Base-by-base conservation (phyloP, 176 grass and related monocot genomes). In the Pontederia paniculata region DNA sequence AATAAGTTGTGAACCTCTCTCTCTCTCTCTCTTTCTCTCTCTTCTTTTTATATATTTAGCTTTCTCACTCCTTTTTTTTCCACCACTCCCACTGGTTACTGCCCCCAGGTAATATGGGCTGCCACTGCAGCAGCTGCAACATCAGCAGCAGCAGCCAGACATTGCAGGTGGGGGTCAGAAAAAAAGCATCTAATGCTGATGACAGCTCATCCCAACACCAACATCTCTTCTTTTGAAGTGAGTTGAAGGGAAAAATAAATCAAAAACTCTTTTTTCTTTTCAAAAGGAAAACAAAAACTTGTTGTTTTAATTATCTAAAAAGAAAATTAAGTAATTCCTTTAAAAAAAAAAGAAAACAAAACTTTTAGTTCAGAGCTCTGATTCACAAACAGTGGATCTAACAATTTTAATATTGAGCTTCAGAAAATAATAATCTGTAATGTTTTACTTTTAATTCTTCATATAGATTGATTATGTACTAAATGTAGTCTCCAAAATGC, bases 151-250 rank as follows among this genome's bases (percentile, higher is more conserved):
- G 20, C 12, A 12, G 58, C 72, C 65, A 62, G 71, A 83, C 86
- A 89, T 61, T 56, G 81, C 74, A 84, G 81, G 81, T 89, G 78
- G 67, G 71, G 54, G 55, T 78, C 77, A 81, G 74, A 66, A 57
- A 6, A 37, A 72, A 71, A 76, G 86, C 86, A 89, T 89, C 81
- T 89, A 89, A 78, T 89, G 86, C 86, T 81, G 71, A 60, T 73
- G 81, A 79, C 78, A 89, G 77, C 81, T 84, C 86, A 81, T 66
- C 71, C 85, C 84, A 83, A 70, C 70, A 70, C 74, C 53, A 19
- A 43, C 15, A 12, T 46, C 59, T 54, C 50, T 47, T 69, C 73
- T 42, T 74, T 73, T 75, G 1, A 62, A 62, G 37, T 37, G 28
- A 37, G 28, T 5, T 37, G 28, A 6, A 37, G 28, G 28, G 28